Percentiles rank a stretch among this genome's conserved stretches.
These are phyloP conservation scores for Strobilomyces dryophilus DNA, from an alignment of 768 basidiomycete species.

Conservation along the genomic window DNA sequence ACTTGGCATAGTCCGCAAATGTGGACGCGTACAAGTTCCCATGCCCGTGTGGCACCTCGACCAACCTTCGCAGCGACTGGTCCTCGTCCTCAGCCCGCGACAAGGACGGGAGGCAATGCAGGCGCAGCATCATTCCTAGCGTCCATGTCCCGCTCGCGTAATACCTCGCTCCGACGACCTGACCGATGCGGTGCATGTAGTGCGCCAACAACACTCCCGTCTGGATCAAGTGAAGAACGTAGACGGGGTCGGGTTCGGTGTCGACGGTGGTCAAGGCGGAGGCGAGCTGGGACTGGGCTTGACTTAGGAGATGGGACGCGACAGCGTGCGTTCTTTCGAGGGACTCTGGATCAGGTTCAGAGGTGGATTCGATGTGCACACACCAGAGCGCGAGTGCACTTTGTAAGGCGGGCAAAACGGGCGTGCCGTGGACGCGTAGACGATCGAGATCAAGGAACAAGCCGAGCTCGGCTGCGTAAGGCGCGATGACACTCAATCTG, in stretches of 20 bases:
- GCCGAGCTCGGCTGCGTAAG: conserved; percentile 54
- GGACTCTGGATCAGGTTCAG: conserved; percentile 32
- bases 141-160: conserved; percentile 46
- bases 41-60: neutral
- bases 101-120: conserved; percentile 35
- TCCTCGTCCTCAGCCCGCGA: neutral
- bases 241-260: conserved; percentile 30
- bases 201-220: conserved; percentile 61
- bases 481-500: conserved; percentile 41
- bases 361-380: conserved; percentile 38
- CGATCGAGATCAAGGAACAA: conserved; percentile 58
- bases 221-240: conserved; percentile 52
- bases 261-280: conserved; percentile 40
- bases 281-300: conserved; percentile 44
- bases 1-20: conserved; percentile 8
- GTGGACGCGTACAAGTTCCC: neutral
- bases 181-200: conserved; percentile 60
- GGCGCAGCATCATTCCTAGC: conserved; percentile 42
- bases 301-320: conserved; percentile 38
- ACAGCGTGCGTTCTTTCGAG: neutral
- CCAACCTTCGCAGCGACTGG: conserved; percentile 2
- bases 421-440: conserved; percentile 39
- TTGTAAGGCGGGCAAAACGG: conserved; percentile 46
- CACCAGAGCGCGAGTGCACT: conserved; percentile 53
- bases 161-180: conserved; percentile 57